These are phyloP conservation scores for Dactylorhiza incarnata DNA, from an alignment of 106 monocot species.

Conservation along the genomic window DNA sequence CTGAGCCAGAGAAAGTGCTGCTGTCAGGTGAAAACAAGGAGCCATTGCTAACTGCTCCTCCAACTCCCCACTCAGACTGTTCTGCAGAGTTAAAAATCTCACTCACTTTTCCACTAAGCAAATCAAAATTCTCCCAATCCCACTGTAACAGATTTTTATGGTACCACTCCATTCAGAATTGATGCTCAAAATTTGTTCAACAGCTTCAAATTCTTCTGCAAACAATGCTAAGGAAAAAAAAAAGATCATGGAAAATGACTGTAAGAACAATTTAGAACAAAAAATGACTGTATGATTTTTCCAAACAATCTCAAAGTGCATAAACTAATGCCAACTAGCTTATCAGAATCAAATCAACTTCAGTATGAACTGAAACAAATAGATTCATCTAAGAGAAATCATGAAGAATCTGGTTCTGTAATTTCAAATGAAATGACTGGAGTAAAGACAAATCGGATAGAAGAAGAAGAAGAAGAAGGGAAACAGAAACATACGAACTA, in stretches of 20 bases:
- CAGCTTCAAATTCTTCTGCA: neutral
- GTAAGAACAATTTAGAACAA: neutral
- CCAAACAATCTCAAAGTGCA: neutral
- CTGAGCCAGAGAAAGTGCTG: slow-evolving; percentile 22
- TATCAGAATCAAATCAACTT: neutral
- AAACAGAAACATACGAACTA: neutral
- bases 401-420: neutral
- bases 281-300: neutral
- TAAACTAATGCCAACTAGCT: neutral
- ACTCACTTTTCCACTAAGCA: slow-evolving; percentile 10
- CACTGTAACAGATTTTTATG: slow-evolving; percentile 26
- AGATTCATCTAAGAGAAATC: neutral
- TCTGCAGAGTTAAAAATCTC: slow-evolving; percentile 3
- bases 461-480: neutral
- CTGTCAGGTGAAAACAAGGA: slow-evolving; percentile 23
- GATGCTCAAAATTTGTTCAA: neutral
- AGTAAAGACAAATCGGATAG: neutral
- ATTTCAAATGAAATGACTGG: neutral
- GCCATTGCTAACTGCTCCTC: slow-evolving; percentile 10
- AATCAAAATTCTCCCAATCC: slow-evolving; percentile 42
- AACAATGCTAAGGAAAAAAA: neutral
- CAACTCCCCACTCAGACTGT: slow-evolving; percentile 7
- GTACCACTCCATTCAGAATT: slow-evolving; percentile 38
- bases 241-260: neutral
- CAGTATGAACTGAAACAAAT: neutral